phyloP scores from a whole-genome alignment of 1,139 yeast species.

The Debaryomycetaceae sp. region DNA sequence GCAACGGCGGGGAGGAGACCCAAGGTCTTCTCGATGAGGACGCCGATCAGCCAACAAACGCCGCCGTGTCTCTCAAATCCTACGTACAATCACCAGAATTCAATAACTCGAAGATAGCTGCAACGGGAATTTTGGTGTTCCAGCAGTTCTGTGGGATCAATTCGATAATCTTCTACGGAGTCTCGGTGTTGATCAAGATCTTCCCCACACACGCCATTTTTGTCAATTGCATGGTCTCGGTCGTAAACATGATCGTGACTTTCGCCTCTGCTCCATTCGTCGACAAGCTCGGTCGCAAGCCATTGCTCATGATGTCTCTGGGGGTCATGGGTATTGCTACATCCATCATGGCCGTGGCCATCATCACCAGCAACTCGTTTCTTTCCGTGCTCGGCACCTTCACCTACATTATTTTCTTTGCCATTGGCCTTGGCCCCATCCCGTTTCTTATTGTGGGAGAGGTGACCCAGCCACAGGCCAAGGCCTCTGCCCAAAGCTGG shows the following conservation, averaged over 20 bases:
- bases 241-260: slow-evolving; percentile 71
- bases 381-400: slow-evolving; percentile 67
- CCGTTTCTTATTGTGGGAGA: slow-evolving; percentile 91
- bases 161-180: slow-evolving; percentile 89
- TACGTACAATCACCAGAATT: slow-evolving; percentile 54
- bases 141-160: slow-evolving; percentile 95
- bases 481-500: slow-evolving; percentile 86
- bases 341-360: slow-evolving; percentile 63
- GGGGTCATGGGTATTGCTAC: slow-evolving; percentile 68
- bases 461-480: slow-evolving; percentile 74
- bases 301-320: slow-evolving; percentile 63
- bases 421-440: slow-evolving; percentile 90
- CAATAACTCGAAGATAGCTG: slow-evolving; percentile 57
- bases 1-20: slow-evolving; percentile 3
- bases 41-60: not conserved
- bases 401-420: slow-evolving; percentile 76
- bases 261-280: slow-evolving; percentile 67
- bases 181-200: slow-evolving; percentile 64
- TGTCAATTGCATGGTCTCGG: slow-evolving; percentile 71
- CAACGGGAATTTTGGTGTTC: slow-evolving; percentile 73
- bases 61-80: slow-evolving; percentile 24
- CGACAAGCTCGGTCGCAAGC: slow-evolving; percentile 74
- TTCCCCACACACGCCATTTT: slow-evolving; percentile 68
- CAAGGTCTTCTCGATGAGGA: slow-evolving; percentile 14
- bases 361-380: slow-evolving; percentile 44